Evolutionary conservation across 2,329 filamentous ascomycete species (phyloP).

Genomic region (Ilyonectria robusta): DNA sequence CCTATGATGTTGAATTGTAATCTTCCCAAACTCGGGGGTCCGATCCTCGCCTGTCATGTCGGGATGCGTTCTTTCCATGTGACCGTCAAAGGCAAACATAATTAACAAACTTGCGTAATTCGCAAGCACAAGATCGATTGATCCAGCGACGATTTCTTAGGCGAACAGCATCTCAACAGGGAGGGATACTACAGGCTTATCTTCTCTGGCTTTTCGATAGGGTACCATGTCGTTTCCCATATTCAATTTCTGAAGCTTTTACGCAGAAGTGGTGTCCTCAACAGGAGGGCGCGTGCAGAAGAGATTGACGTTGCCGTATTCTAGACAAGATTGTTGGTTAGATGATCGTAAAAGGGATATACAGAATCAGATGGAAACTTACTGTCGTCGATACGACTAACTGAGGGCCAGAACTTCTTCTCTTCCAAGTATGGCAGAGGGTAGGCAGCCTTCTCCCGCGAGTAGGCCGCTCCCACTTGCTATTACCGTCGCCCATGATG

Average conservation of each 20-base stretch:
- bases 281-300: conserved; percentile 2
- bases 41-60: background rate
- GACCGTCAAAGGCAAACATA: background rate
- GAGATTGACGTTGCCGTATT: background rate
- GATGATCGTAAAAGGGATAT: background rate
- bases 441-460: conserved; percentile 87
- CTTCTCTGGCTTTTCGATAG: background rate
- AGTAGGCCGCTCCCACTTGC: conserved; percentile 87
- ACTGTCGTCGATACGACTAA: conserved; percentile 91
- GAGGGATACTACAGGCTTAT: background rate
- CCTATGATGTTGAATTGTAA: background rate
- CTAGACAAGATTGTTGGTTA: background rate
- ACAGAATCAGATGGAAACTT: conserved; percentile 55
- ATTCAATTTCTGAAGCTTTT: background rate
- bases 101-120: background rate
- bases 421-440: conserved; percentile 85
- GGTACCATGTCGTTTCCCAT: background rate
- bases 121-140: background rate
- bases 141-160: background rate
- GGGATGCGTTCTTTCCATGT: background rate
- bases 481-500: conserved; percentile 67
- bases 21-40: background rate
- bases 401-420: conserved; percentile 98
- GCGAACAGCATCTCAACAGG: background rate
- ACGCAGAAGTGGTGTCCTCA: background rate